A percentile compares a stretch with the other conserved stretches of the same genome.
These are phyloP conservation scores for Halophytophthora polymorphica DNA, from an alignment of 352 stramenopile genomes.

Conservation along the genomic window DNA sequence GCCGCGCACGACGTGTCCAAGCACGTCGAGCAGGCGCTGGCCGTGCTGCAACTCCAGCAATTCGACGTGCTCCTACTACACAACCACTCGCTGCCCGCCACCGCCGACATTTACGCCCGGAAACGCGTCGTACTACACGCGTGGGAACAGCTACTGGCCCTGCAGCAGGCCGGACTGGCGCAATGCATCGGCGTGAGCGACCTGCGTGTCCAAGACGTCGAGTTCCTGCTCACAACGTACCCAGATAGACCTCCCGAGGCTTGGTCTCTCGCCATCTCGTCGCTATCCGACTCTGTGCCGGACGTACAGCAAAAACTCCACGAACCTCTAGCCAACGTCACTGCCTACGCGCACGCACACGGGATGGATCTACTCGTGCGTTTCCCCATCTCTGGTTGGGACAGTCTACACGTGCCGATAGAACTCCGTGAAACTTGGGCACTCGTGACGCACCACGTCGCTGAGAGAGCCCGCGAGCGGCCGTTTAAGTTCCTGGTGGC, in stretches of 20 bases:
- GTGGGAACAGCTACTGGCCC: constrained; percentile 39
- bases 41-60: constrained; percentile 28
- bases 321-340: constrained; percentile 14
- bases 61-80: constrained; percentile 48
- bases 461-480: constrained; percentile 24
- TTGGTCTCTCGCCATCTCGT: constrained; percentile 18
- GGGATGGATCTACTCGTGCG: constrained; percentile 42
- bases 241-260: constrained; percentile 20
- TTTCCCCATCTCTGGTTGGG: constrained; percentile 29
- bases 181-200: constrained; percentile 40
- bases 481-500: constrained; percentile 40
- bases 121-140: constrained; percentile 44
- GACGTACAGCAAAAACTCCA: constrained; percentile 4
- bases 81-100: constrained; percentile 12
- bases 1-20: constrained; percentile 11
- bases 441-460: constrained; percentile 25
- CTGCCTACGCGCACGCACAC: constrained; percentile 37
- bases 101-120: constrained; percentile 19
- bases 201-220: constrained; percentile 49
- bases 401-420: constrained; percentile 13
- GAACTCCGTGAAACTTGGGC: constrained; percentile 25
- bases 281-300: constrained; percentile 3
- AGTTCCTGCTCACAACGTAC: constrained; percentile 44
- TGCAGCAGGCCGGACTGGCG: constrained; percentile 35
- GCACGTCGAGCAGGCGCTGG: constrained; percentile 27